Conservation (phyloP, 306 rosid genomes). For the Ormosia emarginata region DNA sequence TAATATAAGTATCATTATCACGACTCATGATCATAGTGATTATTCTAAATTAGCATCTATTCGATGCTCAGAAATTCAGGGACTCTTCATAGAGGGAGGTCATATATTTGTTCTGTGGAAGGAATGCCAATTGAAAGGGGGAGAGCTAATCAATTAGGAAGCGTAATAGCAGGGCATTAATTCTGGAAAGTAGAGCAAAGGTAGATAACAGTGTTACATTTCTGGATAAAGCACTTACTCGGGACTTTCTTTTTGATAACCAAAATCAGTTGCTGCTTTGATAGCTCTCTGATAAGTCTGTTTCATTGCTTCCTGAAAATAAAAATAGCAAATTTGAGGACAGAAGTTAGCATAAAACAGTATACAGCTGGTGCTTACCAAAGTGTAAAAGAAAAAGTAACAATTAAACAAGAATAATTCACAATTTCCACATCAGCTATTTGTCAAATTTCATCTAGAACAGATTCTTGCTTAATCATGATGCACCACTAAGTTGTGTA, state of each 20-base stretch:
- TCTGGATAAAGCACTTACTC: conserved; percentile 57
- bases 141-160: neutral
- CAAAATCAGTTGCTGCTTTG: conserved; percentile 71
- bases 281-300: conserved; percentile 84
- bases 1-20: neutral
- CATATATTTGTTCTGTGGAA: neutral
- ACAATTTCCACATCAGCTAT: neutral
- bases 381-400: neutral
- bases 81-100: neutral
- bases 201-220: neutral
- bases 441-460: neutral
- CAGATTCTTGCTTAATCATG: neutral
- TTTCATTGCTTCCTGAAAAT: conserved; percentile 76
- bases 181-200: neutral
- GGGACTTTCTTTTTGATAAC: conserved; percentile 81
- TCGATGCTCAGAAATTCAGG: neutral
- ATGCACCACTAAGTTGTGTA: neutral
- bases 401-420: neutral
- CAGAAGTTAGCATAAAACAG: neutral
- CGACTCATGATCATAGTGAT: neutral
- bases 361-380: neutral
- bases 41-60: neutral
- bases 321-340: neutral
- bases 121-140: neutral
- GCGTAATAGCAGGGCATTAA: neutral